phyloP scores from a whole-genome alignment of 257 asterid genomes.

The Lantana camara region DNA sequence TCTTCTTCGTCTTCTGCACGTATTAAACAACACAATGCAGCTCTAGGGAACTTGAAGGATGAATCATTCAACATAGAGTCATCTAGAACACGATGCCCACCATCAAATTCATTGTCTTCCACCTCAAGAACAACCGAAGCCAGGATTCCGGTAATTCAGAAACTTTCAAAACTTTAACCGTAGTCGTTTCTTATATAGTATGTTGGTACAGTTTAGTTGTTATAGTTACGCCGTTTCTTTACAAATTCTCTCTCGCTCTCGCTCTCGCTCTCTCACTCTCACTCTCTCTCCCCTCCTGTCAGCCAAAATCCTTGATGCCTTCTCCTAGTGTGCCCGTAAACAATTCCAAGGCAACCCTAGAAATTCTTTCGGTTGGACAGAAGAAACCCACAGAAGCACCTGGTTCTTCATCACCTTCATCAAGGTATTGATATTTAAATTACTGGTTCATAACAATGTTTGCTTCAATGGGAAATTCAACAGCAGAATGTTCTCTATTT shows the following conservation, averaged over 20 bases:
- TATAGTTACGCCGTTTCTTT: neutral
- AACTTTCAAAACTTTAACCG: too few relatives aligned
- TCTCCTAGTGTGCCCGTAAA: constrained; percentile 51
- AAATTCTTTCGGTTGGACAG: constrained; percentile 72
- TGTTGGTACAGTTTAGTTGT: too few relatives aligned
- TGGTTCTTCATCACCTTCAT: constrained; percentile 74
- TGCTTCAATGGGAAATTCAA: constrained; percentile 7
- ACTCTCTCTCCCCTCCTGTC: constrained; percentile 22
- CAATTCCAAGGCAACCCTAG: constrained; percentile 53
- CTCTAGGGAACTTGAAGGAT: constrained; percentile 54
- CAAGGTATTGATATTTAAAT: constrained; percentile 63
- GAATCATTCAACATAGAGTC: constrained; percentile 67
- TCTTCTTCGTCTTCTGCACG: constrained; percentile 50
- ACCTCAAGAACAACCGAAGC: constrained; percentile 44
- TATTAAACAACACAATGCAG: constrained; percentile 47
- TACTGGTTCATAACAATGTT: constrained; percentile 5
- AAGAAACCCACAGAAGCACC: constrained; percentile 82
- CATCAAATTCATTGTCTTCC: constrained; percentile 45
- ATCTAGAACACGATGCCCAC: constrained; percentile 54
- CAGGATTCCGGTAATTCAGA: constrained; percentile 41
- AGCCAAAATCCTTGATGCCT: constrained; percentile 62
- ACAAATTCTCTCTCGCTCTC: too few relatives aligned
- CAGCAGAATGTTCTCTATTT: constrained; percentile 10
- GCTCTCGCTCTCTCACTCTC: too few relatives aligned
- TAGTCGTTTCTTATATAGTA: too few relatives aligned